Base-by-base conservation (phyloP, 257 asterid species). In the Henckelia pumila region DNA sequence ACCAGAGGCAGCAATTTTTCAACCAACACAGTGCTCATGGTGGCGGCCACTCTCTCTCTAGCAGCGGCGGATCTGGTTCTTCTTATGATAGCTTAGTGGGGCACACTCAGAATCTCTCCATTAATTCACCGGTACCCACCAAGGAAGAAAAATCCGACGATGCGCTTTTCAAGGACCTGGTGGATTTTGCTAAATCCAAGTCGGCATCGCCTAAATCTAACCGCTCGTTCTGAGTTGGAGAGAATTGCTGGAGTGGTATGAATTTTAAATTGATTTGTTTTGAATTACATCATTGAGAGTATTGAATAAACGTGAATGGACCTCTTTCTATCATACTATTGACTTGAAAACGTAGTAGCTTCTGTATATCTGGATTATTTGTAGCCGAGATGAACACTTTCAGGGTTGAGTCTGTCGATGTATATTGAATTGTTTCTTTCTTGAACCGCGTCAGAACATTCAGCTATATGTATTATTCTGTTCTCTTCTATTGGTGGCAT, bases 111-210 rank as follows among this genome's bases (percentile, higher is more conserved):
- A 90, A 79, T 71, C 88, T 90, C 28, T 85, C 97, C 0, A 67
- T 90, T 70, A 86, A 87, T 58, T 37, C 95, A 33, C 72, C 95
- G 0, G 67, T 72, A 49, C 79, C 84, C 16, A 66, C 88, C 47
- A 83, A 82, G 83, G 83, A 84, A 60, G 96, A 85, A 28, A 86
- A 86, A 70, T 74, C 88, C 0, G 95, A 88, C 40, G 99, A 93
- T 11, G 95, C 88, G 3, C 95, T 93, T 29, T 93, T 93, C 63
- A 86, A 84, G 64, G 99, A 93, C 78, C 81, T 93, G 80, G 86
- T 90, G 6, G 97, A 93, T 79, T 93, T 90, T 67, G 97, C 97
- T 7, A 93, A 83, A 80, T 77, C 96, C 80, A 93, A 93, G 88
- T 83, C 97, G 17, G 86, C 95, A 3, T 85, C 98, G 2, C 85